These are phyloP conservation scores for Lentithecium fluviatile DNA, from an alignment of 495 filamentous ascomycete species.

Conservation along the genomic window DNA sequence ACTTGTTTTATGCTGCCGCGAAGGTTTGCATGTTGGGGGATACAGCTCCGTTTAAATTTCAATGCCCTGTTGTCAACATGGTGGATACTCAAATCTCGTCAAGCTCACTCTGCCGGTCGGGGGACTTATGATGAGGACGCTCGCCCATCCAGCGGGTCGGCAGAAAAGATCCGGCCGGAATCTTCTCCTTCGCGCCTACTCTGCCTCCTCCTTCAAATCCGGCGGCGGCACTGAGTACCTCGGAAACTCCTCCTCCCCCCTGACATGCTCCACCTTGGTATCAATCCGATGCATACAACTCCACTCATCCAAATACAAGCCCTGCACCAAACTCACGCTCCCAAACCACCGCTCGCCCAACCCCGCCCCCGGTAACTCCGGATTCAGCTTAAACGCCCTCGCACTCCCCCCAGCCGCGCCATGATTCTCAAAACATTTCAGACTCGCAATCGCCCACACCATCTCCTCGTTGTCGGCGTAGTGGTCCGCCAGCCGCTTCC, in stretches of 20 bases:
- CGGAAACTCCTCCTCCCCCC: not conserved
- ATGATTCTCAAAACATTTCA: conserved; percentile 15
- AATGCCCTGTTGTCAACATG: too few relatives aligned
- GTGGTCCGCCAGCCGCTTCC: conserved; percentile 13
- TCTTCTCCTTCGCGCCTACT: too few relatives aligned
- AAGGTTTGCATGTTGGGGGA: too few relatives aligned
- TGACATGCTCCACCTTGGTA: conserved; percentile 18
- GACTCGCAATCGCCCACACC: conserved; percentile 23
- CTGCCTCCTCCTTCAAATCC: too few relatives aligned
- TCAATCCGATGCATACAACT: conserved; percentile 29
- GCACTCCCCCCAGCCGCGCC: not conserved
- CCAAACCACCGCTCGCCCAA: conserved; percentile 29
- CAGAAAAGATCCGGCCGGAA: too few relatives aligned
- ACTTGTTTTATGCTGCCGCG: too few relatives aligned
- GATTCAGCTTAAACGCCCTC: not conserved
- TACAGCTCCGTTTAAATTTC: too few relatives aligned
- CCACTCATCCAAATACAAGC: conserved; percentile 28
- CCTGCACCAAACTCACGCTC: conserved; percentile 18
- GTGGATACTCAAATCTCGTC: too few relatives aligned
- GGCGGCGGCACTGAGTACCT: too few relatives aligned
- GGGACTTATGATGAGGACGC: too few relatives aligned
- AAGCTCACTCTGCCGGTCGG: too few relatives aligned
- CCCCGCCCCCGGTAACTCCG: conserved; percentile 13
- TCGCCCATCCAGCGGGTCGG: too few relatives aligned
- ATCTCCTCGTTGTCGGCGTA: conserved; percentile 24